A percentile compares a stretch with the other conserved stretches of the same genome.
Conservation (phyloP, 345 rosid genomes). For the Brassica juncea region DNA sequence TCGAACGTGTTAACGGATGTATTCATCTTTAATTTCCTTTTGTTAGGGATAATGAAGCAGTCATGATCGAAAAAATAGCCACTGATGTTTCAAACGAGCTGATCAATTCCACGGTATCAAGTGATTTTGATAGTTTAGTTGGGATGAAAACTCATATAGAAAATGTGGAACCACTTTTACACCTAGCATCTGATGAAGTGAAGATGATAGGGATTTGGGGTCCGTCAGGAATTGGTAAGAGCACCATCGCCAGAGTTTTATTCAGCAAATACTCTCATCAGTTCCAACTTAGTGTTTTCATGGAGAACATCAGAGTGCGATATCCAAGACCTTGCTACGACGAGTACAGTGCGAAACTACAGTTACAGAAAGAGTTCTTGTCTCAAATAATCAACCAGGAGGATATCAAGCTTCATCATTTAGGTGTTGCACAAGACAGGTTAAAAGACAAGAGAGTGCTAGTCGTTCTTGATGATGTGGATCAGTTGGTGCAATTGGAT, state of each 20-base stretch:
- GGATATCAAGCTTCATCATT: not conserved
- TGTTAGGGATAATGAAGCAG: not conserved
- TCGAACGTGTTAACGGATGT: not conserved
- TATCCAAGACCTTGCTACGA: not conserved
- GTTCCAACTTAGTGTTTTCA: constrained; percentile 1
- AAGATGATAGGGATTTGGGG: not conserved
- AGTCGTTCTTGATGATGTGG: not conserved
- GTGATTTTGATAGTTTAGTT: not conserved
- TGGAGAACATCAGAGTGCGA: not conserved
- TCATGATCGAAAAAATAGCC: not conserved
- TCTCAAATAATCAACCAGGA: not conserved
- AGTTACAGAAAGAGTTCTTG: not conserved
- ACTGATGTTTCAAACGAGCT: not conserved
- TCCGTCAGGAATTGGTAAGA: not conserved
- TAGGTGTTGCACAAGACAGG: not conserved
- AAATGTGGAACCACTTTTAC: not conserved
- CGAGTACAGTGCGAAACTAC: not conserved
- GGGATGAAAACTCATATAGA: not conserved
- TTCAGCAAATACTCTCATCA: not conserved
- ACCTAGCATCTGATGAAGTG: not conserved
- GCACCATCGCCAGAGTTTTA: not conserved
- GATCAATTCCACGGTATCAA: not conserved
- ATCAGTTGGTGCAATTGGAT: not conserved
- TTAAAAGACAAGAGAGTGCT: not conserved
- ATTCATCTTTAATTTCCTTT: not conserved